phyloP scores from a whole-genome alignment of 306 rosid species.

The Prunus padus region DNA sequence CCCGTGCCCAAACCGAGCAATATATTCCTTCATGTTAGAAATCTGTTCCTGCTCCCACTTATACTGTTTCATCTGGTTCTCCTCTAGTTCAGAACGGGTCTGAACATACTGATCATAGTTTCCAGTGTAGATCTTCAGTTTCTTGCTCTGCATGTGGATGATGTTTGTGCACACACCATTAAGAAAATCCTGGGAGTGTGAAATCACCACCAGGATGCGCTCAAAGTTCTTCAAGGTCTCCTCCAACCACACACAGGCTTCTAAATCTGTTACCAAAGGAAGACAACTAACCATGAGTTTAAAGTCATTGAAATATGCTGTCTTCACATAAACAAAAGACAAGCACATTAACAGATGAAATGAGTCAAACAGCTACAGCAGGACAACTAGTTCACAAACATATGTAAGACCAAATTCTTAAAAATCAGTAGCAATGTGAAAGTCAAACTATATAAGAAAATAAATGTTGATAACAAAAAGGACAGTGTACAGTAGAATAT shows the following conservation, averaged over 20 bases:
- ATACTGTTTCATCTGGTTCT: conserved; percentile 98
- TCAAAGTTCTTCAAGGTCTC: conserved; percentile 89
- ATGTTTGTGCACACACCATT: conserved; percentile 99
- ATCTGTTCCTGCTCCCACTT: conserved; percentile 99
- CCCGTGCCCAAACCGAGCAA: conserved; percentile 98
- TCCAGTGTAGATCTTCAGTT: conserved; percentile 76
- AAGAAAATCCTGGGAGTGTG: conserved; percentile 97
- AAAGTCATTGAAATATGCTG: neutral
- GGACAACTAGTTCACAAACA: neutral
- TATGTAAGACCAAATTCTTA: neutral
- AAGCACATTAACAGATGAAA: neutral
- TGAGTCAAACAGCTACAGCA: neutral
- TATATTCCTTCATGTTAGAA: conserved; percentile 88
- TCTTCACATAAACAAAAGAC: neutral
- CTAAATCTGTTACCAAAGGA: conserved; percentile 61
- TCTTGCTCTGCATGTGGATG: conserved; percentile 93
- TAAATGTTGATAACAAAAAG: neutral
- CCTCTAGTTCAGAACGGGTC: conserved; percentile 91
- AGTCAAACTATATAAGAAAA: neutral
- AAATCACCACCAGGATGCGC: conserved; percentile 88
- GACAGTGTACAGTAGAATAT: neutral
- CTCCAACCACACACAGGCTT: conserved; percentile 99
- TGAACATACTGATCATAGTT: conserved; percentile 94
- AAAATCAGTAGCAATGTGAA: neutral
- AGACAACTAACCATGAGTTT: neutral